Percentiles rank a stretch among this genome's conserved stretches.
Conservation (phyloP, 345 rosid species). For the Eucalyptus regnans region DNA sequence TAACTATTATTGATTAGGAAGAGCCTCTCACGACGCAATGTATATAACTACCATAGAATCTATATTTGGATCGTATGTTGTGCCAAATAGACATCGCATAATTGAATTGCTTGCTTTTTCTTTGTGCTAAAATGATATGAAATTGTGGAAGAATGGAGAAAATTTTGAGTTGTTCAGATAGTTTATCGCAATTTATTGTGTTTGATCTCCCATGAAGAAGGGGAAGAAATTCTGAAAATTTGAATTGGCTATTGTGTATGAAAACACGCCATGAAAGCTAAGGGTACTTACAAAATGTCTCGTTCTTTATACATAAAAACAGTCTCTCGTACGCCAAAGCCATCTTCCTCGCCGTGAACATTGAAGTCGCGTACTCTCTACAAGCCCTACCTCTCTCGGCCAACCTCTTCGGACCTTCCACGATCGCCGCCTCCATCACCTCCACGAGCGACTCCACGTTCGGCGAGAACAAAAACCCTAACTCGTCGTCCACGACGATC, state of each 20-base stretch:
- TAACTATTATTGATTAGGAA: not conserved
- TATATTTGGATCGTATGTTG: not conserved
- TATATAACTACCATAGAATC: not conserved
- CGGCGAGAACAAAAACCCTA: constrained; percentile 84
- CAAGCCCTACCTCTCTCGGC: constrained; percentile 69
- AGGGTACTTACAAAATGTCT: constrained; percentile 50
- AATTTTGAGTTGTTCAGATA: not conserved
- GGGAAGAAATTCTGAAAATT: not conserved
- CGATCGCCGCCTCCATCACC: constrained; percentile 35
- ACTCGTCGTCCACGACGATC: constrained; percentile 69
- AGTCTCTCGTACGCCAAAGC: constrained; percentile 83
- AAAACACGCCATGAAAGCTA: not conserved
- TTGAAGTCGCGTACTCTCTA: constrained; percentile 50
- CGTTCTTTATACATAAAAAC: constrained; percentile 72
- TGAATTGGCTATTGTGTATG: not conserved
- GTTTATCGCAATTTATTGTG: not conserved
- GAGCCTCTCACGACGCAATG: not conserved
- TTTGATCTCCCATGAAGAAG: not conserved
- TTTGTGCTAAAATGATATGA: not conserved
- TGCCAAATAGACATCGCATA: not conserved
- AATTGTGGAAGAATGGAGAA: not conserved
- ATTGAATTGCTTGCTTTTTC: not conserved
- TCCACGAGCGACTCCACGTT: constrained; percentile 65
- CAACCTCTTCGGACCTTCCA: constrained; percentile 54
- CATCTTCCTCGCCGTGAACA: constrained; percentile 88